Percentiles rank a stretch among this genome's conserved stretches.
These are phyloP conservation scores for Calonectria ilicicola DNA, from an alignment of 2,329 filamentous ascomycete genomes.

Conservation along the genomic window DNA sequence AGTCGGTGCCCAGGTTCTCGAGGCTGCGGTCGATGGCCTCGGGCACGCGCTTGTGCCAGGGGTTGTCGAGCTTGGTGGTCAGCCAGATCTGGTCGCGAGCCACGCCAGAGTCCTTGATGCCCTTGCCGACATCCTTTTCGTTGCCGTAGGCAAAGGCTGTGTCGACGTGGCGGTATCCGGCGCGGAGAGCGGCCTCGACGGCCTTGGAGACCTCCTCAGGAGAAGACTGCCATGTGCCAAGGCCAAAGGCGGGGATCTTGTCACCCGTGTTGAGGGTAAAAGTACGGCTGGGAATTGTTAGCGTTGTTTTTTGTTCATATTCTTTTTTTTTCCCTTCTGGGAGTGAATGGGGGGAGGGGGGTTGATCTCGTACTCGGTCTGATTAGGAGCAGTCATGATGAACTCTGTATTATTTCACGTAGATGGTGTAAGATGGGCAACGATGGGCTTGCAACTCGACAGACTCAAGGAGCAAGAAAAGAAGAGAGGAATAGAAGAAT, in stretches of 20 bases:
- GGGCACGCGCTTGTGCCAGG: constrained; percentile 77
- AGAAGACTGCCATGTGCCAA: constrained; percentile 84
- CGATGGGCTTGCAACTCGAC: neutral
- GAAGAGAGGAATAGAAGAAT: neutral
- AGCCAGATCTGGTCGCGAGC: constrained; percentile 76
- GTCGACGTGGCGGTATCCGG: constrained; percentile 82
- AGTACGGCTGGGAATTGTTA: constrained; percentile 48
- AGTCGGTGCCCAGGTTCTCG: constrained; percentile 71
- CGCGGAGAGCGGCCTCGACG: constrained; percentile 75
- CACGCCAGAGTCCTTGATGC: constrained; percentile 73
- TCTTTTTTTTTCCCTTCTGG: neutral
- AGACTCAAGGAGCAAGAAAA: neutral
- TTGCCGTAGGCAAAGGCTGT: constrained; percentile 84
- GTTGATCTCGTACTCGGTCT: constrained; percentile 19
- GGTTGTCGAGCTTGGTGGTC: constrained; percentile 87
- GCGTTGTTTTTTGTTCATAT: neutral
- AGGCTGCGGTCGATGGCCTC: constrained; percentile 72
- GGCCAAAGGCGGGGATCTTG: constrained; percentile 81
- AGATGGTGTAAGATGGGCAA: neutral
- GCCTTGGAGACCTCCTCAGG: constrained; percentile 77
- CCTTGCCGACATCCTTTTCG: constrained; percentile 75
- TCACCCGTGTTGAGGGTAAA: constrained; percentile 81
- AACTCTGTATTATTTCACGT: neutral
- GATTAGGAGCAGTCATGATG: constrained; percentile 27
- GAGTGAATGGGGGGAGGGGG: neutral